Evolutionary conservation across 352 stramenopile species (phyloP).

Genomic region (Phytophthora megakarya): DNA sequence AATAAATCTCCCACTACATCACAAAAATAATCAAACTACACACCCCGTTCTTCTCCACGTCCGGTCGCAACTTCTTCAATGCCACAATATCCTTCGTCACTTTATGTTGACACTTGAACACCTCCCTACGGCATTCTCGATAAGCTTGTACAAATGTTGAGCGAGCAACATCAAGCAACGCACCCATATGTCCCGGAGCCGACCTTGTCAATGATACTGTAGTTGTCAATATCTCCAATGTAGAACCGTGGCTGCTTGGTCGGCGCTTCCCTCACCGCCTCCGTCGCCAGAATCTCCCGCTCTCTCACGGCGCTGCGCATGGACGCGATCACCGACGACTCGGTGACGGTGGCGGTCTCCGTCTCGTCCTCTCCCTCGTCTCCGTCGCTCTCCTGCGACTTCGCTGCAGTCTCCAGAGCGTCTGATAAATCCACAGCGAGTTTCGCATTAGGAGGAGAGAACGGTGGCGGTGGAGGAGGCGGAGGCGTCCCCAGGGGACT

Average conservation of each 20-base stretch:
- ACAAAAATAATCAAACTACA: slow-evolving; percentile 3
- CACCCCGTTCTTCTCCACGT: slow-evolving; percentile 89
- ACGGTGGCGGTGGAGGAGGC: slow-evolving; percentile 56
- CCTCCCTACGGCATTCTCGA: too few relatives aligned
- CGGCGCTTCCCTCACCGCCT: slow-evolving; percentile 43
- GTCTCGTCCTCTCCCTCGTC: slow-evolving; percentile 38
- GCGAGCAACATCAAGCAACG: too few relatives aligned
- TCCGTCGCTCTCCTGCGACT: slow-evolving; percentile 32
- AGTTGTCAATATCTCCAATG: slow-evolving; percentile 85
- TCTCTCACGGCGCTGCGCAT: slow-evolving; percentile 77
- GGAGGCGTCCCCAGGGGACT: slow-evolving; percentile 31
- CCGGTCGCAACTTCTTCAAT: slow-evolving; percentile 82
- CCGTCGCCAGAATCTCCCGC: slow-evolving; percentile 66
- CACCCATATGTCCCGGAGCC: slow-evolving; percentile 87
- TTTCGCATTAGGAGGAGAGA: slow-evolving; percentile 53
- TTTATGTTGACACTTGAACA: slow-evolving; percentile 90
- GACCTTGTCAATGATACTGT: slow-evolving; percentile 90
- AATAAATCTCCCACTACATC: neutral
- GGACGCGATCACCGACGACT: slow-evolving; percentile 63
- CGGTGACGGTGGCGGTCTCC: neutral
- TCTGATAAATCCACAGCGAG: slow-evolving; percentile 39
- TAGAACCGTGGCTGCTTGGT: slow-evolving; percentile 70
- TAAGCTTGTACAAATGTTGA: too few relatives aligned
- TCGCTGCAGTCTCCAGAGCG: slow-evolving; percentile 25
- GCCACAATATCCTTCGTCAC: slow-evolving; percentile 87